Conservation (phyloP, 148 eudicot species). For the Fagopyrum tataricum region DNA sequence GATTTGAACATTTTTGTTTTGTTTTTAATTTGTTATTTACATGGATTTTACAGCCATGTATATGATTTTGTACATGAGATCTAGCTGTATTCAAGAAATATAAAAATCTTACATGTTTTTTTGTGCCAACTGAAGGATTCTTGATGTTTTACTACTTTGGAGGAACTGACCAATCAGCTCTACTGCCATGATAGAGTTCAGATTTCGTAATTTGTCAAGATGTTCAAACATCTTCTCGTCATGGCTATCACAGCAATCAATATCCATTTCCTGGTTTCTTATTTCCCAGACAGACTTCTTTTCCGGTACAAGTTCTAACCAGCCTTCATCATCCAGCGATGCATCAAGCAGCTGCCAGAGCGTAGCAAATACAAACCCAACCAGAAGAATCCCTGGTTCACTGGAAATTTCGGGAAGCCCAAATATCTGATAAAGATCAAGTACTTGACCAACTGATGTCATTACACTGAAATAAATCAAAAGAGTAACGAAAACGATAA, state of each 20-base stretch:
- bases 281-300: conserved; percentile 48
- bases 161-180: conserved; percentile 62
- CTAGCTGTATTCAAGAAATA: conserved; percentile 19
- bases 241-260: conserved; percentile 32
- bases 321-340: conserved; percentile 82
- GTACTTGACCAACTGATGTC: conserved; percentile 48
- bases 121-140: conserved; percentile 74
- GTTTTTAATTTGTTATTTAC: background rate
- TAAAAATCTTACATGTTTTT: conserved; percentile 62
- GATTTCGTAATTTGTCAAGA: conserved; percentile 41
- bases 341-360: conserved; percentile 90
- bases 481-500: background rate
- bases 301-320: conserved; percentile 61
- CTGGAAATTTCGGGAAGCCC: conserved; percentile 39
- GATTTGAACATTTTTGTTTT: background rate
- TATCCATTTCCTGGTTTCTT: conserved; percentile 53
- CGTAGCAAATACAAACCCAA: conserved; percentile 51
- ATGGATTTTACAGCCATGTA: background rate
- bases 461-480: conserved; percentile 49
- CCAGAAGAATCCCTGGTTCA: conserved; percentile 53
- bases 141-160: conserved; percentile 57
- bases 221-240: conserved; percentile 44
- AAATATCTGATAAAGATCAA: conserved; percentile 58
- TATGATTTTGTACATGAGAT: conserved; percentile 10
- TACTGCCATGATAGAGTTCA: conserved; percentile 58